These are phyloP conservation scores for Podaxis mareebaensis DNA, from an alignment of 768 basidiomycete genomes.

Conservation along the genomic window DNA sequence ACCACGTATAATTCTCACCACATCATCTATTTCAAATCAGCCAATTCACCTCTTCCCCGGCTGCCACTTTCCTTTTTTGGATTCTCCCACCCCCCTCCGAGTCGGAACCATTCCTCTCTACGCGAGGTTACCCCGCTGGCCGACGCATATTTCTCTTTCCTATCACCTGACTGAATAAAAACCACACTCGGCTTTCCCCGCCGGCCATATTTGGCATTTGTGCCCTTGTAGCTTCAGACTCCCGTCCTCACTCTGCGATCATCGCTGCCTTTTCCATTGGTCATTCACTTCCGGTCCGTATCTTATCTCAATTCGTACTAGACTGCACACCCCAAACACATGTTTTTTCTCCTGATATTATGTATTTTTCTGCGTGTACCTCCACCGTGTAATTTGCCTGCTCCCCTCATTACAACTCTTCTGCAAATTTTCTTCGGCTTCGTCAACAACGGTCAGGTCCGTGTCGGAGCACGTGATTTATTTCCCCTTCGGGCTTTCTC, in stretches of 20 bases:
- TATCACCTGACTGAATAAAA: constrained; percentile 8
- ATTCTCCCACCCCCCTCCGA: constrained; percentile 13
- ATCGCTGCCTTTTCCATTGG: neutral
- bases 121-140: constrained; percentile 15
- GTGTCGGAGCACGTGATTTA: constrained; percentile 14
- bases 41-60: neutral
- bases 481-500: neutral
- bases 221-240: neutral
- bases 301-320: constrained; percentile 13
- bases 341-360: constrained; percentile 4
- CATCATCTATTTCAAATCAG: neutral
- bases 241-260: constrained; percentile 5
- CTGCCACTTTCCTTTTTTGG: neutral
- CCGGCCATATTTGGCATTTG: neutral
- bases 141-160: neutral
- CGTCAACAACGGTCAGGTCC: constrained; percentile 2
- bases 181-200: constrained; percentile 1
- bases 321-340: constrained; percentile 8
- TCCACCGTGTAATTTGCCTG: neutral
- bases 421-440: neutral
- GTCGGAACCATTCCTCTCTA: constrained; percentile 13
- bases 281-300: constrained; percentile 12
- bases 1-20: neutral
- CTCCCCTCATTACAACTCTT: neutral
- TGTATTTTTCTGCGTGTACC: constrained; percentile 3